Base-by-base conservation (phyloP, 2,329 filamentous ascomycete species). In the Didymella pomorum region DNA sequence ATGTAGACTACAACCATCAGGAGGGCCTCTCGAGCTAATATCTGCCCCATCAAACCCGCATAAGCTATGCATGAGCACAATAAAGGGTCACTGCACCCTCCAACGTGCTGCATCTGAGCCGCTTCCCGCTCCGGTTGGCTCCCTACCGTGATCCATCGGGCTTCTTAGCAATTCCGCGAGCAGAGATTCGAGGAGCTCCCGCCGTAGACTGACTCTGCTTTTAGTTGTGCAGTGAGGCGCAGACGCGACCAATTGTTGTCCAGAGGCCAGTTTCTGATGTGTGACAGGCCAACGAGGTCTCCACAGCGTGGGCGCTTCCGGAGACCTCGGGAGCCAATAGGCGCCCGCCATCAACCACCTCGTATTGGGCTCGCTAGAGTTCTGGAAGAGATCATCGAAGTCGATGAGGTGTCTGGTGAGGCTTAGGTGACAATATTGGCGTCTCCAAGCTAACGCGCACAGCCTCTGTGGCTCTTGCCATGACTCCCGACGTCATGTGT, bases 201-300 rank as follows among this genome's bases (percentile, higher is more conserved):
- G 68, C 68, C 65, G 65, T 63, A 71, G 59, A 62, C 61, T 61
- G 61, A 52, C 41, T 59, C 60, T 67, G 52, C 63, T 64, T 63
- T 65, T 63, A 67, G 65, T 63, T 61, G 66, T 67, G 63, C 65
- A 66, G 59, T 66, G 72, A 67, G 71, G 73, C 71, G 70, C 66
- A 67, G 71, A 28, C 55, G 61, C 60, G 56, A 58, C 72, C 73
- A 75, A 75, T 76, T 66, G 66, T 53, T 63, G 62, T 44, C 58
- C 61, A 60, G 49, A 52, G 52, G 41, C 35, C 29, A n/a, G 56
- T 58, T 58, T 54, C 56, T 63, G 63, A 60, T 45, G 69, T 73
- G 71, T 74, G 70, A 74, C 69, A 55, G 49, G 42, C 42, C 23
- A 6, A 9, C 35, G 35, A 39, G 35, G 35, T 35, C 35, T 39